A percentile compares a stretch with the other conserved stretches of the same genome.
Conservation (phyloP, 1,139 yeast species). For the Sugiyamaella neomexicana region DNA sequence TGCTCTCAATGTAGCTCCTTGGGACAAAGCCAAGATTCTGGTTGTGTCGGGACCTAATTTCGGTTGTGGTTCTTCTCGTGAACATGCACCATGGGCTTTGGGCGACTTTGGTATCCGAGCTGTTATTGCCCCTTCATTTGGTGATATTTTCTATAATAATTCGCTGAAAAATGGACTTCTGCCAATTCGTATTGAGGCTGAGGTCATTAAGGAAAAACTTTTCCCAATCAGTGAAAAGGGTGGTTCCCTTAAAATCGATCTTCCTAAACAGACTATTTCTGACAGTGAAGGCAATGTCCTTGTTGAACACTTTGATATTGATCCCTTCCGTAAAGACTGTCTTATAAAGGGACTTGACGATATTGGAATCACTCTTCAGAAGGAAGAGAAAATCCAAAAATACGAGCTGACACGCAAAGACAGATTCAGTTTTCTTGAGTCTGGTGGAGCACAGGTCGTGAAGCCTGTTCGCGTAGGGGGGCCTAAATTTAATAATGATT, state of each 20-base stretch:
- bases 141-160: conserved; percentile 96
- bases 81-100: conserved; percentile 99
- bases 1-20: conserved; percentile 81
- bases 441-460: conserved; percentile 16
- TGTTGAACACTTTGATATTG: conserved; percentile 81
- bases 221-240: conserved; percentile 79
- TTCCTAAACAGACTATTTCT: conserved; percentile 79
- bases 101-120: conserved; percentile 95
- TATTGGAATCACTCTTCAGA: conserved; percentile 91
- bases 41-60: conserved; percentile 95
- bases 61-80: conserved; percentile 99
- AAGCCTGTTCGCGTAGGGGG: conserved; percentile 18
- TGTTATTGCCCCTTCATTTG: conserved; percentile 95
- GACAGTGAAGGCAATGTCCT: conserved; percentile 71
- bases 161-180: conserved; percentile 92
- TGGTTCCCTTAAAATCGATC: conserved; percentile 69
- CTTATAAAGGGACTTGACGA: conserved; percentile 93
- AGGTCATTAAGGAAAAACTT: conserved; percentile 65
- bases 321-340: conserved; percentile 91
- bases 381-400: conserved; percentile 69
- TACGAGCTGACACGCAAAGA: conserved; percentile 77
- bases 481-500: conserved; percentile 17
- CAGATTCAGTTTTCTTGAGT: conserved; percentile 82
- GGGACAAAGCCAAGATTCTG: conserved; percentile 72
- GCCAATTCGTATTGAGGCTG: conserved; percentile 84